Base-by-base conservation (phyloP, 768 basidiomycete species). In the Guyanaporus albipodus region DNA sequence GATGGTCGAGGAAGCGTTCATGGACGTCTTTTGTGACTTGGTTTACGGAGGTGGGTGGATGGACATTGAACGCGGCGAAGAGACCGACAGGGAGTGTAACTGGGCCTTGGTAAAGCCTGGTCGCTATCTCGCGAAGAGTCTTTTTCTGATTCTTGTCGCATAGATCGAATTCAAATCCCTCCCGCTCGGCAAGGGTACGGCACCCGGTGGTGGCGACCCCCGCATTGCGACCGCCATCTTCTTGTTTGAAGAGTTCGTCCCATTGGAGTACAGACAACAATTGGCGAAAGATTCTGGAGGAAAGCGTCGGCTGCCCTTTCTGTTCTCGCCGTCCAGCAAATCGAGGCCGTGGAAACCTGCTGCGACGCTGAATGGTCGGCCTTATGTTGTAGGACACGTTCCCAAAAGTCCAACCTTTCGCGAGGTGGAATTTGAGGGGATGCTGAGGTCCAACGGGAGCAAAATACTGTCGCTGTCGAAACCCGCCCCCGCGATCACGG, bases 201-300 rank as follows among this genome's bases (percentile, higher is more conserved):
- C 57, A 32, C 49, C 40, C 3, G 59, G 60, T 5, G 59, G 60
- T 5, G 51, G 57, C 2, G 89, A 93, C 60, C 89, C 89, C 0
- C 77, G 92, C n/a, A 85, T 79, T 1, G 71, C 82, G 1, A 73
- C 80, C 0, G 77, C 82, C 0, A 78, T 91, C 38, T 77, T 96
- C 42, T 69, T 97, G 6, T 94, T 91, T 53, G 93, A 99, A 67
- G 96, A 98, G 66, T 88, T 91, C 45, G 91, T 99, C 4, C 95
- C 94, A 0, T 69, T 79, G 31, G 93, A 92, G 61, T 92, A 91
- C 58, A 75, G 88, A 4, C 82, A 87, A 36, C 83, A 89, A 54
- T 75, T 94, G 6, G 79, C 68, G 5, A 66, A 80, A 6, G 71
- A 75, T 14, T 73, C 77, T 4, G 70, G 74, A 0, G 71, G 70